Percentiles rank a stretch among this genome's conserved stretches.
Evolutionary conservation across 768 basidiomycete genomes (phyloP).

Genomic region (Macrolepiota dolichaula): DNA sequence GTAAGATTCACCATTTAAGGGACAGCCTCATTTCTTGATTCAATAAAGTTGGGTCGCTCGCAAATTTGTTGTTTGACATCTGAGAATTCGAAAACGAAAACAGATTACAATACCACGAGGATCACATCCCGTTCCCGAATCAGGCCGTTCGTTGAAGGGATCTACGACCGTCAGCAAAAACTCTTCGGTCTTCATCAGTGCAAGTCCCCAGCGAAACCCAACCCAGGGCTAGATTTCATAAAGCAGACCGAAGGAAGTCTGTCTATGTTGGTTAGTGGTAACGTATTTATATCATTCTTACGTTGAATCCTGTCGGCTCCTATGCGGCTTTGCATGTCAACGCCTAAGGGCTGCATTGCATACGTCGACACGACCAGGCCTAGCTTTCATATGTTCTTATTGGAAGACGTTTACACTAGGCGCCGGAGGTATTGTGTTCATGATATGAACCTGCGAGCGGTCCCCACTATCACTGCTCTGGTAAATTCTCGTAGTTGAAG

Average conservation of each 20-base stretch:
- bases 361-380: background rate
- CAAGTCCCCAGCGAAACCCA: background rate
- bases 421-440: too few species aligned
- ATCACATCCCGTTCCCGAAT: background rate
- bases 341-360: background rate
- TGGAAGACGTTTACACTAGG: background rate
- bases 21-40: background rate
- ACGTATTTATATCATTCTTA: background rate
- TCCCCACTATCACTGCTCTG: too few species aligned
- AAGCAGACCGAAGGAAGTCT: background rate
- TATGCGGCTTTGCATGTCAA: conserved; percentile 3
- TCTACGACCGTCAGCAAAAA: background rate
- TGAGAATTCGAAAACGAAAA: background rate
- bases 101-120: background rate
- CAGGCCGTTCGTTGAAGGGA: background rate
- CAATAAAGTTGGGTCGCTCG: background rate
- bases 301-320: background rate
- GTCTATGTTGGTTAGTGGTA: background rate
- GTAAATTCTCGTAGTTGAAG: too few species aligned
- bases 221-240: background rate
- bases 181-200: background rate
- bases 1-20: background rate
- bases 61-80: background rate
- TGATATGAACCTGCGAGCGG: too few species aligned
- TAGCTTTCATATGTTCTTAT: background rate